Percentiles rank a stretch among this genome's conserved stretches.
These are phyloP conservation scores for Lenwebbia sp. DNA, from an alignment of 345 rosid species.

Conservation along the genomic window DNA sequence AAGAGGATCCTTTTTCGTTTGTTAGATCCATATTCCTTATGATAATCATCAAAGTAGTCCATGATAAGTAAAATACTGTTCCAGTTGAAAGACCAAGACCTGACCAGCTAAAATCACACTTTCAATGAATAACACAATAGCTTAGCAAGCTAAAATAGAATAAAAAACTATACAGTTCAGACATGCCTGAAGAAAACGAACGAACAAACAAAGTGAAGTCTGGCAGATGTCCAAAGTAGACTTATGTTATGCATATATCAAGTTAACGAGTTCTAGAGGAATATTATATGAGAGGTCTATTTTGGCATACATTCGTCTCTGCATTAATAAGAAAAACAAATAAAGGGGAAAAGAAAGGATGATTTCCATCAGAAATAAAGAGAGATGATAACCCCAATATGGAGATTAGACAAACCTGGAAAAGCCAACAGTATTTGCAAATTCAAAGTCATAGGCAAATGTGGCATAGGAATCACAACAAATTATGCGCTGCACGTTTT, in stretches of 20 bases:
- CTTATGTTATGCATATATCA: not conserved
- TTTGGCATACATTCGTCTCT: not conserved
- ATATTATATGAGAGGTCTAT: not conserved
- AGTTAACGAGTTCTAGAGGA: not conserved
- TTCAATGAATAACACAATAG: not conserved
- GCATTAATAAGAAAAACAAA: not conserved
- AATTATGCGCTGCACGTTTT: conserved; percentile 92
- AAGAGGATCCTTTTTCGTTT: not conserved
- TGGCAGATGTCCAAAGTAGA: not conserved
- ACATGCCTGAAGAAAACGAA: not conserved
- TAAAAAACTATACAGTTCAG: not conserved
- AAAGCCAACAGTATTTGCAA: conserved; percentile 62
- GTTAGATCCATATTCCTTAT: not conserved
- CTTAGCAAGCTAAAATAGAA: not conserved
- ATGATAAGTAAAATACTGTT: not conserved
- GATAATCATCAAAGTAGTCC: not conserved
- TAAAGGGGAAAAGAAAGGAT: not conserved
- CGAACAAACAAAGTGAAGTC: not conserved
- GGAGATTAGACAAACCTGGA: conserved; percentile 45
- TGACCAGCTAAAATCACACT: not conserved
- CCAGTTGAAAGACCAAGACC: not conserved
- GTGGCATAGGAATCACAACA: conserved; percentile 96
- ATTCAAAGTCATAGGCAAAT: conserved; percentile 94
- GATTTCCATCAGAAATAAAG: not conserved
- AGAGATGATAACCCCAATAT: not conserved